These are phyloP conservation scores for Pittosporum tobira DNA, from an alignment of 129 eudicot genomes.

Conservation along the genomic window DNA sequence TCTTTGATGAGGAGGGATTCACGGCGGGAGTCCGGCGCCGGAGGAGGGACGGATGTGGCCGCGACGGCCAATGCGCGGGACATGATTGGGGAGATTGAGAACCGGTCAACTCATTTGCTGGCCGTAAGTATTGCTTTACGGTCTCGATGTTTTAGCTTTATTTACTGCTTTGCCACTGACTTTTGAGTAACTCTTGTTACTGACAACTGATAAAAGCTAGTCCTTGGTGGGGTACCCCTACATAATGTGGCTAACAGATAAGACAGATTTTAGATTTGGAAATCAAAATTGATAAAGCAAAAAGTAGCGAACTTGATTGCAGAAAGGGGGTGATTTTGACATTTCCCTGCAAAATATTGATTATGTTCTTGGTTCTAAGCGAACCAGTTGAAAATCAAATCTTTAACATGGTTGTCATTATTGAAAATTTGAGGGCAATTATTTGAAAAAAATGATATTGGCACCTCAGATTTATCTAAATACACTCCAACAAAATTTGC, in stretches of 20 bases:
- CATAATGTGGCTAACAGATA: constrained; percentile 12
- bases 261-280: constrained; percentile 33
- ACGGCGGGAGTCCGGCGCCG: constrained; percentile 56
- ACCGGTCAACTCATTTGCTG: constrained; percentile 83
- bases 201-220: constrained; percentile 27
- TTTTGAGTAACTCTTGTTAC: neutral
- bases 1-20: constrained; percentile 86
- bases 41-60: constrained; percentile 32
- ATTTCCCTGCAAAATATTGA: constrained; percentile 4
- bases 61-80: constrained; percentile 71
- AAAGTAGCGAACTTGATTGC: constrained; percentile 14
- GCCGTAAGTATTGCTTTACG: constrained; percentile 46
- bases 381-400: neutral
- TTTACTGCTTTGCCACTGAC: constrained; percentile 37
- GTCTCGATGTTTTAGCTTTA: constrained; percentile 2
- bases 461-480: too few relatives aligned
- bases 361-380: neutral
- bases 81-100: constrained; percentile 94
- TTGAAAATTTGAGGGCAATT: neutral
- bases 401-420: constrained; percentile 2
- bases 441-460: too few relatives aligned
- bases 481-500: too few relatives aligned
- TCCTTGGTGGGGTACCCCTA: constrained; percentile 8
- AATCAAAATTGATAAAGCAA: constrained; percentile 22
- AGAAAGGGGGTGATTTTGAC: constrained; percentile 21